phyloP scores from a whole-genome alignment of 2,329 filamentous ascomycete species.

The Trichophyton rubrum region DNA sequence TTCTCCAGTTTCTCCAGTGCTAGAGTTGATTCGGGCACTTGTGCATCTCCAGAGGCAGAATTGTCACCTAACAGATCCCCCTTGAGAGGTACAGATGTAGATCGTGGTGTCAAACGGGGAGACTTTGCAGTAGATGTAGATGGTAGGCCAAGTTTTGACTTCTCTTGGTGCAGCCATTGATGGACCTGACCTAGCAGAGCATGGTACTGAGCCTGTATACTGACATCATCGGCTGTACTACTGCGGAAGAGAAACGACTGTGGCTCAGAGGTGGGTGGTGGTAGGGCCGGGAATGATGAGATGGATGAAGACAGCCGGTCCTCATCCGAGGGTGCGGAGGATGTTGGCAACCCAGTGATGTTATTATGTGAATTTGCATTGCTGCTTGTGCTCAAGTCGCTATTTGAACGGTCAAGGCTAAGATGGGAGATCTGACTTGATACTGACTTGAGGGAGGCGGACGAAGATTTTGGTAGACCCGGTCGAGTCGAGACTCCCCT shows the following conservation, averaged over 20 bases:
- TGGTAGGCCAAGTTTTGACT: conserved; percentile 47
- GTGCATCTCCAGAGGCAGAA: conserved; percentile 9
- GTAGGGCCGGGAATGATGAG: background rate
- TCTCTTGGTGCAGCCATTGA: conserved; percentile 75
- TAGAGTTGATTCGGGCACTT: conserved; percentile 54
- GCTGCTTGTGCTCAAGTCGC: conserved; percentile 3
- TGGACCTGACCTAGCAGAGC: conserved; percentile 58
- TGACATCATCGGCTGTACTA: conserved; percentile 5
- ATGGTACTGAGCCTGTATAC: conserved; percentile 16
- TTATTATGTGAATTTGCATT: background rate
- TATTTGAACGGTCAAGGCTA: conserved; percentile 10
- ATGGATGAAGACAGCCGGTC: background rate
- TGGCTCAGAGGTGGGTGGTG: background rate
- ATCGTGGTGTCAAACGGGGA: background rate
- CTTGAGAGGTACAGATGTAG: background rate
- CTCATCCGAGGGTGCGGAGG: background rate
- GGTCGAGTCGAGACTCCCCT: conserved; percentile 17
- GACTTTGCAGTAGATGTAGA: conserved; percentile 24
- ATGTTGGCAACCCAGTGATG: background rate
- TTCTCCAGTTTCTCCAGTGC: conserved; percentile 70
- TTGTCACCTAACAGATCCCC: background rate
- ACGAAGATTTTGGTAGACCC: conserved; percentile 10
- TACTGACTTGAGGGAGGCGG: conserved; percentile 15
- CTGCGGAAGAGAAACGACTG: background rate
- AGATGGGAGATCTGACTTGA: conserved; percentile 15